These are phyloP conservation scores for Aspergillus pseudoterreus DNA, from an alignment of 2,329 filamentous ascomycete genomes.

Conservation along the genomic window DNA sequence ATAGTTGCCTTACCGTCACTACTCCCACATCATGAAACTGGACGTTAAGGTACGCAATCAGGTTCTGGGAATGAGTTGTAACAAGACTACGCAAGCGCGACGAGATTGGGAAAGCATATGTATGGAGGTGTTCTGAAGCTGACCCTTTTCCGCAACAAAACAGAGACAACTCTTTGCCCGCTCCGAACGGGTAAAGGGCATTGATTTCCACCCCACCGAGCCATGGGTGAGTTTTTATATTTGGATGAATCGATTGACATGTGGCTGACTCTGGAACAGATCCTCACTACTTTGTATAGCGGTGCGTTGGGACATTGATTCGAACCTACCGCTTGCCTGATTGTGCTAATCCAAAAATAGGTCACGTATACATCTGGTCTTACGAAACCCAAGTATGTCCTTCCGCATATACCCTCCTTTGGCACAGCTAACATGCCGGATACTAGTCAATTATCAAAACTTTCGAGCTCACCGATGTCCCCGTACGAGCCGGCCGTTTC, in stretches of 20 bases:
- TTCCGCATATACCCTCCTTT: not conserved
- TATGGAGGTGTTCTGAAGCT: conserved; percentile 31
- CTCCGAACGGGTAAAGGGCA: conserved; percentile 93
- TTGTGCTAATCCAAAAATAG: conserved; percentile 50
- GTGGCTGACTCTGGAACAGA: conserved; percentile 41
- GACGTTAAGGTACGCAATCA: conserved; percentile 54
- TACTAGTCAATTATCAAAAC: conserved; percentile 85
- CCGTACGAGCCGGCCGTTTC: conserved; percentile 93
- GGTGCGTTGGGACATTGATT: conserved; percentile 53
- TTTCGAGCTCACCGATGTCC: conserved; percentile 97
- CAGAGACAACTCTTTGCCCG: conserved; percentile 80
- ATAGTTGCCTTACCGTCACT: conserved; percentile 27
- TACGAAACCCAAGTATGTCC: conserved; percentile 75
- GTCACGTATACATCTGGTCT: conserved; percentile 99
- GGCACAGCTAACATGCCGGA: conserved; percentile 17
- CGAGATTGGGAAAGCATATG: conserved; percentile 1
- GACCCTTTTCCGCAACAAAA: conserved; percentile 24
- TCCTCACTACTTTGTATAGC: conserved; percentile 91
- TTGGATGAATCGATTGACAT: not conserved
- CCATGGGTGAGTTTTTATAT: conserved; percentile 67
- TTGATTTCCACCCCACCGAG: conserved; percentile 95
- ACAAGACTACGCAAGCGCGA: not conserved
- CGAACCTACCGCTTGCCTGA: conserved; percentile 7
- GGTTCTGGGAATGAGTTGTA: conserved; percentile 1
- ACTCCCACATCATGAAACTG: conserved; percentile 51